These are phyloP conservation scores for Delitschia confertaspora DNA, from an alignment of 495 filamentous ascomycete species.

Conservation along the genomic window DNA sequence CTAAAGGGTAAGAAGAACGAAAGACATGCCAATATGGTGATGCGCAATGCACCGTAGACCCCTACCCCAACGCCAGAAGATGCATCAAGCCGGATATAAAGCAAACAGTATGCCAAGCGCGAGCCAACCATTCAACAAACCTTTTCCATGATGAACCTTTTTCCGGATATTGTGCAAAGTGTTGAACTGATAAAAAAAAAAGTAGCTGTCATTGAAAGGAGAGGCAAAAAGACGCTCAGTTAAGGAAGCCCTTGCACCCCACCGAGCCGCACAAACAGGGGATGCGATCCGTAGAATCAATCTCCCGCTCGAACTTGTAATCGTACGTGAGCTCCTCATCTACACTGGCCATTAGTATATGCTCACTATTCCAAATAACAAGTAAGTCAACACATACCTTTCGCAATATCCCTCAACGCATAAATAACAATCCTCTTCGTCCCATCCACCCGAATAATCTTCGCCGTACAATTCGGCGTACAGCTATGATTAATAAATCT, in stretches of 20 bases:
- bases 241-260: constrained; percentile 97
- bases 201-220: too few species aligned
- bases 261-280: constrained; percentile 93
- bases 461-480: constrained; percentile 96
- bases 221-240: constrained; percentile 45
- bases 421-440: constrained; percentile 99
- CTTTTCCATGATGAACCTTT: too few species aligned
- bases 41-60: too few species aligned
- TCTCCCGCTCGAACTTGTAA: constrained; percentile 98
- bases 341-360: constrained; percentile 45
- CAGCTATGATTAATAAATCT: constrained; percentile 99
- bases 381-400: constrained; percentile 56
- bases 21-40: too few species aligned
- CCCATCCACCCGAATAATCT: constrained; percentile 99
- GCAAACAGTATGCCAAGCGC: too few species aligned
- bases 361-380: neutral
- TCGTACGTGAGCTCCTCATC: constrained; percentile 99
- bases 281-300: constrained; percentile 88
- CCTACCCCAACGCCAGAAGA: too few species aligned
- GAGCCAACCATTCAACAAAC: too few species aligned
- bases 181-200: too few species aligned
- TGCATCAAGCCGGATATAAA: too few species aligned
- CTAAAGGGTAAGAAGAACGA: too few species aligned
- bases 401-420: constrained; percentile 83
- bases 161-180: too few species aligned